Percentiles rank a stretch among this genome's conserved stretches.
Evolutionary conservation across 2,329 filamentous ascomycete species (phyloP).

Genomic region (Aspergillus neoniger): DNA sequence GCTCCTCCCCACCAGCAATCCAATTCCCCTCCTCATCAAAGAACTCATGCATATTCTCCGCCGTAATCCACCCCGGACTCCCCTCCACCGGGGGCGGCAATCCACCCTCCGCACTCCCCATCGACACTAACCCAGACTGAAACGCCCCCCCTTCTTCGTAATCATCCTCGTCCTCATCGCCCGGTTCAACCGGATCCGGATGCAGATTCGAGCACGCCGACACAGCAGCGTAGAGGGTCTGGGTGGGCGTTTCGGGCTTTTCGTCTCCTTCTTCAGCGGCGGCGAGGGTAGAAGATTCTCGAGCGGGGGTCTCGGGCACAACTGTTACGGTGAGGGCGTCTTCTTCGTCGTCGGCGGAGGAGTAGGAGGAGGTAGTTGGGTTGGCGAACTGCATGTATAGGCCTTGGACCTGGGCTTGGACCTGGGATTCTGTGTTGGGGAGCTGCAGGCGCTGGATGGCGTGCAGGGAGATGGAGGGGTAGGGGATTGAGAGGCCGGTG

Average conservation of each 20-base stretch:
- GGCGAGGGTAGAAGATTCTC: slow-evolving; percentile 8
- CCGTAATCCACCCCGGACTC: slow-evolving; percentile 67
- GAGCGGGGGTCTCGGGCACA: slow-evolving; percentile 34
- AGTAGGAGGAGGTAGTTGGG: slow-evolving; percentile 21
- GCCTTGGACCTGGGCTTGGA: slow-evolving; percentile 42
- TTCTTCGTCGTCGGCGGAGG: slow-evolving; percentile 42
- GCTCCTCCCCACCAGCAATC: slow-evolving; percentile 56
- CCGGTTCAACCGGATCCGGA: slow-evolving; percentile 45
- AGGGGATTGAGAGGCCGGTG: slow-evolving; percentile 48
- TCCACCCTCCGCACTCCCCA: slow-evolving; percentile 38
- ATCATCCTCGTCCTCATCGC: slow-evolving; percentile 39
- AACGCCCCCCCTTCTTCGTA: slow-evolving; percentile 29
- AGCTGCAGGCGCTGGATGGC: slow-evolving; percentile 49
- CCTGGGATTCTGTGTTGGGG: slow-evolving; percentile 29
- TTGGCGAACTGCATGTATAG: slow-evolving; percentile 52
- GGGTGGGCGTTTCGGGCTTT: slow-evolving; percentile 40
- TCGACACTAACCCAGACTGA: slow-evolving; percentile 40
- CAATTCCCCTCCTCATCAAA: slow-evolving; percentile 81
- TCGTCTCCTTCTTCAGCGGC: slow-evolving; percentile 26
- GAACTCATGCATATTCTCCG: slow-evolving; percentile 83
- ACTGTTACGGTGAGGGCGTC: slow-evolving; percentile 47
- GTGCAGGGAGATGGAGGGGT: slow-evolving; percentile 52
- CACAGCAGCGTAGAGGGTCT: slow-evolving; percentile 47
- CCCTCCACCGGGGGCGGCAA: slow-evolving; percentile 51
- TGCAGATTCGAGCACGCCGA: slow-evolving; percentile 53